These are phyloP conservation scores for Blastocrithidia nonstop DNA, from an alignment of 208 protist species.

Conservation along the genomic window DNA sequence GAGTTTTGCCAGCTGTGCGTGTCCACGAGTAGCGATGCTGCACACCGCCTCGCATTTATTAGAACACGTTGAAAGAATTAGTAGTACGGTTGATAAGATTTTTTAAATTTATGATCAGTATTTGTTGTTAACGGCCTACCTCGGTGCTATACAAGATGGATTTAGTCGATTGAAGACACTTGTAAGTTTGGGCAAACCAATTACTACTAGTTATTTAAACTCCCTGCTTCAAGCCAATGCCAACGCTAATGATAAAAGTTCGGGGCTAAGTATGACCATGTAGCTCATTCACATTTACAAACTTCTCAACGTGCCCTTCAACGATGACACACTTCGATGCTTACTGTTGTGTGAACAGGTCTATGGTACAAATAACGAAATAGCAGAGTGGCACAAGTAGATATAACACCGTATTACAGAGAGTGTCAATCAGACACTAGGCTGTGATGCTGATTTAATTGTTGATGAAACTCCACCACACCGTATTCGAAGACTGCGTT, in stretches of 20 bases:
- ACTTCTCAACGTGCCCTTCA: constrained; percentile 29
- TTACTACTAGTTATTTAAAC: constrained; percentile 73
- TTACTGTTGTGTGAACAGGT: constrained; percentile 24
- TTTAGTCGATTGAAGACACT: constrained; percentile 62
- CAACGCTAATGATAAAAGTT: constrained; percentile 36
- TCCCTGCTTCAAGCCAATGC: constrained; percentile 71
- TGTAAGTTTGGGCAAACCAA: constrained; percentile 50
- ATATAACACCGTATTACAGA: constrained; percentile 11
- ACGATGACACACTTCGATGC: constrained; percentile 54
- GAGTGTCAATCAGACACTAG: constrained; percentile 3
- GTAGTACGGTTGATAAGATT: constrained; percentile 46
- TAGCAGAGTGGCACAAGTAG: constrained; percentile 12
- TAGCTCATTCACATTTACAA: constrained; percentile 54
- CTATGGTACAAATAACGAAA: constrained; percentile 17
- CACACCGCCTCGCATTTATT: constrained; percentile 23
- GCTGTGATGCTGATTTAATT: neutral
- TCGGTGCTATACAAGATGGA: constrained; percentile 54
- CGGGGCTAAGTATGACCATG: constrained; percentile 34
- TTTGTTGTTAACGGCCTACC: constrained; percentile 57
- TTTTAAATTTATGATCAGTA: constrained; percentile 59
- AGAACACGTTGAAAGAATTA: constrained; percentile 42
- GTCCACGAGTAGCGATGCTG: constrained; percentile 50
- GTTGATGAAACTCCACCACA: constrained; percentile 33
- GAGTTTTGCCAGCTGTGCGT: constrained; percentile 38
- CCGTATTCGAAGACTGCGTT: constrained; percentile 40